phyloP scores from a whole-genome alignment of 441 rosid species.

The Eutrema salsugineum region DNA sequence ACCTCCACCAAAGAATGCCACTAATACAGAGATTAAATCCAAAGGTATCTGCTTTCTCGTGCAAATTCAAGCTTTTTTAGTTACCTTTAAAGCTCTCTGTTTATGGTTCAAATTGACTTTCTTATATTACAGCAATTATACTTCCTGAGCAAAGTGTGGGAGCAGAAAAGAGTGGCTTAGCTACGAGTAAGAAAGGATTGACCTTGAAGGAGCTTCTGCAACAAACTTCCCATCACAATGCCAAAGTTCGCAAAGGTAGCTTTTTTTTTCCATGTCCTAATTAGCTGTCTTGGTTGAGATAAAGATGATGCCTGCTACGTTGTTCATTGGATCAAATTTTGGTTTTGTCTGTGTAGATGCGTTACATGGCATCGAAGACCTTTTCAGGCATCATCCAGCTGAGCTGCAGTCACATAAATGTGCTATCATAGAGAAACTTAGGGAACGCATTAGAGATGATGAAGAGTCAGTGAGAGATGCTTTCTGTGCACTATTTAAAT shows the following conservation, averaged over 20 bases:
- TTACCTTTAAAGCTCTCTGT: background rate
- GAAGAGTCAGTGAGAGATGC: conserved; percentile 62
- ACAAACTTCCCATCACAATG: conserved; percentile 78
- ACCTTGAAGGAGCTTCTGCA: conserved; percentile 81
- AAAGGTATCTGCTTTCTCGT: conserved; percentile 49
- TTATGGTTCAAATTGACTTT: background rate
- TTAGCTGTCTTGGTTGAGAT: background rate
- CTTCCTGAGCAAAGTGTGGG: conserved; percentile 93
- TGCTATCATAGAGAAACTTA: conserved; percentile 59
- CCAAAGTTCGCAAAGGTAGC: conserved; percentile 78
- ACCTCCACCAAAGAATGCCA: conserved; percentile 91
- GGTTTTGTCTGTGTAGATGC: conserved; percentile 53
- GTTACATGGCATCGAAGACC: conserved; percentile 65
- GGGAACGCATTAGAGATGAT: conserved; percentile 66
- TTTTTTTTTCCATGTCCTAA: background rate
- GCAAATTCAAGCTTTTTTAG: background rate
- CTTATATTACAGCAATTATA: conserved; percentile 52
- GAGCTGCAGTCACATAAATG: conserved; percentile 60
- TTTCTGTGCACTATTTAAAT: conserved; percentile 57
- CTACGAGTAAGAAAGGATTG: conserved; percentile 87
- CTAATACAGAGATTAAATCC: conserved; percentile 84
- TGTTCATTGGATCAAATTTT: background rate
- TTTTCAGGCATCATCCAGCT: conserved; percentile 57
- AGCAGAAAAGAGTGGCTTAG: conserved; percentile 71
- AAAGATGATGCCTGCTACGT: background rate